Evolutionary conservation across 768 basidiomycete species (phyloP), one percentile per base, ranked within the genome.

Genomic region (Suillus luteus): DNA sequence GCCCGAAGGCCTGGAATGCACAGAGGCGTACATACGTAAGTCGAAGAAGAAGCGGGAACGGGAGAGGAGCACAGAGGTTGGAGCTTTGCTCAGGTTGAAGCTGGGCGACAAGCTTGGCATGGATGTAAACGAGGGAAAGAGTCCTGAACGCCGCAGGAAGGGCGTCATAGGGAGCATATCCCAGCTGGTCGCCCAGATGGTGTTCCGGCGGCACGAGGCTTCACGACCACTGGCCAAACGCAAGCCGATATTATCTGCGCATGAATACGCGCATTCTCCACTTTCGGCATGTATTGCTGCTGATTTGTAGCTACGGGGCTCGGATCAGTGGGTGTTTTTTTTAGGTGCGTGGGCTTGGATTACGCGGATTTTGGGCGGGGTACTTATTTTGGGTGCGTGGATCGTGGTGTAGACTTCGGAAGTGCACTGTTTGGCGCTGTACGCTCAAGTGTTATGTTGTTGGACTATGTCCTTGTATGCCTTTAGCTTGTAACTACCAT

Each of bases 31-130:
- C 22, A 81, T 80, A 60, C 74, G 80, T 66, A 80, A 76, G 65
- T 11, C 40, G 22, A 71, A 62, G 66, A 75, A 82, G 65, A 85
- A 84, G 72, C 75, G 78, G 58, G 83, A 85, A 68, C 82, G 82
- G 68, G 87, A 86, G 72, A 76, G 81, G 46, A 79, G 80, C 27
- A 80, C 81, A 65, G 88, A 89, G 76, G 74, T 88, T 12, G 80
- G 81, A 10, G 78, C 83, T 40, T 75, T 89, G 64, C 73, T 89
- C 66, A 78, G 85, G 68, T 70, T 88, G 65, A 89, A 88, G 74
- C 68, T 86, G 65, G 77, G 72, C 24, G 74, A 75, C 54, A 67
- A 67, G 55, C 63, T 75, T 19, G 51, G 64, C 8, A 64, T 63
- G 17, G 66, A 62, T 62, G 68, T 70, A 5, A 71, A 71, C 61